These are phyloP conservation scores for Tanacetum coccineum DNA, from an alignment of 129 eudicot species.

Conservation along the genomic window DNA sequence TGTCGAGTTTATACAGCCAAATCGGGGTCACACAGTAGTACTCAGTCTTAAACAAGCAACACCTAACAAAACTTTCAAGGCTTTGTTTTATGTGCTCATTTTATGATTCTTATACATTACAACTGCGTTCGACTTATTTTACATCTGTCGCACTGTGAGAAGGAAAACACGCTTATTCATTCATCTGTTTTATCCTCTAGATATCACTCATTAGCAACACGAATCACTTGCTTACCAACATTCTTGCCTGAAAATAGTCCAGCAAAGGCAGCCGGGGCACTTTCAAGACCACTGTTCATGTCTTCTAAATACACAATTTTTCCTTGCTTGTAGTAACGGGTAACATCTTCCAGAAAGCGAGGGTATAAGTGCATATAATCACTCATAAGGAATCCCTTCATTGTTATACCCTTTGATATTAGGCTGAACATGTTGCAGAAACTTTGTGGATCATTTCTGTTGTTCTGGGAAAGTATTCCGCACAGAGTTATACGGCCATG, in stretches of 20 bases:
- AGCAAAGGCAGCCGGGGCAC: slow-evolving; percentile 72
- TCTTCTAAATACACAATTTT: slow-evolving; percentile 69
- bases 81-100: too few species aligned
- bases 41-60: too few species aligned
- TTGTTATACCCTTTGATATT: slow-evolving; percentile 48
- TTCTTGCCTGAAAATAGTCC: slow-evolving; percentile 78
- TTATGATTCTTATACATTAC: too few species aligned
- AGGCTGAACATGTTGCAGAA: slow-evolving; percentile 49
- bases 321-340: slow-evolving; percentile 43
- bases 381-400: slow-evolving; percentile 72
- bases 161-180: too few species aligned
- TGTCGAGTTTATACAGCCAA: too few species aligned
- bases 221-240: slow-evolving; percentile 76
- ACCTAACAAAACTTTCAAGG: too few species aligned
- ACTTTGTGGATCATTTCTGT: slow-evolving; percentile 37
- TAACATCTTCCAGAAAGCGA: slow-evolving; percentile 49
- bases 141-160: too few species aligned
- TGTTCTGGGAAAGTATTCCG: slow-evolving; percentile 79
- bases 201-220: slow-evolving; percentile 40
- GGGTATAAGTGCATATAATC: slow-evolving; percentile 57
- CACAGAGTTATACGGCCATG: slow-evolving; percentile 71
- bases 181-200: too few species aligned
- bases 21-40: too few species aligned
- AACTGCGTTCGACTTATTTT: too few species aligned
- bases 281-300: slow-evolving; percentile 64